These are phyloP conservation scores for Grosmannia penicillata DNA, from an alignment of 2,329 filamentous ascomycete genomes.

Conservation along the genomic window DNA sequence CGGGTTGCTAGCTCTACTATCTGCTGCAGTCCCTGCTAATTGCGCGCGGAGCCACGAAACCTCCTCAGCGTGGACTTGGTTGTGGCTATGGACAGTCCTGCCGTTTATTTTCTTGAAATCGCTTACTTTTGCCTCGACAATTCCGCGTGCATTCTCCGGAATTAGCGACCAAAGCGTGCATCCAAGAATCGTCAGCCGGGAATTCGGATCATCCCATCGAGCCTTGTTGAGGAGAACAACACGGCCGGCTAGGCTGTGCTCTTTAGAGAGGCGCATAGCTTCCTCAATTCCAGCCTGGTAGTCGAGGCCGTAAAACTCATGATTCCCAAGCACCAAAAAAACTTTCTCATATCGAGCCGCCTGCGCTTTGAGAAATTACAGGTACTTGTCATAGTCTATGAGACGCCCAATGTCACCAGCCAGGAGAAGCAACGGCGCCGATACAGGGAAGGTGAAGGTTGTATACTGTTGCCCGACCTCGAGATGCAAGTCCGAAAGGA, in stretches of 20 bases:
- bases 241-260: too few species aligned
- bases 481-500: slow-evolving; percentile 43
- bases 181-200: slow-evolving; percentile 34
- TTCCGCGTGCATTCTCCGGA: slow-evolving; percentile 19
- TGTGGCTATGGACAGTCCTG: slow-evolving; percentile 37
- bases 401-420: slow-evolving; percentile 42
- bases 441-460: slow-evolving; percentile 7
- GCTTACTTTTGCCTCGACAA: slow-evolving; percentile 28
- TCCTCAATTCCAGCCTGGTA: slow-evolving; percentile 1
- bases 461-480: slow-evolving; percentile 19
- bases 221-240: too few species aligned
- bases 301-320: slow-evolving; percentile 30
- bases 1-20: slow-evolving; percentile 1
- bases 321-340: slow-evolving; percentile 39
- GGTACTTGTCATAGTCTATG: slow-evolving; percentile 20
- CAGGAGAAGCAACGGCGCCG: slow-evolving; percentile 35
- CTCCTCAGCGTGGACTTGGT: slow-evolving; percentile 30
- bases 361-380: slow-evolving; percentile 29
- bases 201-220: too few species aligned
- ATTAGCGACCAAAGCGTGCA: slow-evolving; percentile 43
- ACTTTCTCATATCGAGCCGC: slow-evolving; percentile 31
- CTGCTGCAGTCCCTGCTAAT: slow-evolving; percentile 13
- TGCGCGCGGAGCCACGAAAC: slow-evolving; percentile 31
- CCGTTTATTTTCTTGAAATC: slow-evolving; percentile 38
- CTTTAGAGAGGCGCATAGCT: not conserved